Percentiles rank a stretch among this genome's conserved stretches.
These are phyloP conservation scores for Stygiomarasmius scandens DNA, from an alignment of 1,284 basidiomycete genomes.

Conservation along the genomic window DNA sequence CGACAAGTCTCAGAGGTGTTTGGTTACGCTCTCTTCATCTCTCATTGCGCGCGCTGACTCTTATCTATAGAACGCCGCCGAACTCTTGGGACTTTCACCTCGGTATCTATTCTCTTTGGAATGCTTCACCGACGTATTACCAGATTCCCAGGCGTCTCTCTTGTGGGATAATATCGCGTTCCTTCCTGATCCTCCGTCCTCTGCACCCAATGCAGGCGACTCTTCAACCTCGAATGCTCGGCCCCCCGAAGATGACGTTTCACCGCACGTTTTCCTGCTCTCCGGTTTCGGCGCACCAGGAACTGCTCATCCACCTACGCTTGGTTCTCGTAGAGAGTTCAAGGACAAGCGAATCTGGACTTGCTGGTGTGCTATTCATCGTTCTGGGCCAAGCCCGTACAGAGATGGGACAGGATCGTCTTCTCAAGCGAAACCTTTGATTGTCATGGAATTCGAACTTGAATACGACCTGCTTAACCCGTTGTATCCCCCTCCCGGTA, in stretches of 20 bases:
- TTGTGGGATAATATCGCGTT: conserved; percentile 83
- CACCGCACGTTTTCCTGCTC: conserved; percentile 74
- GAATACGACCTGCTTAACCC: conserved; percentile 78
- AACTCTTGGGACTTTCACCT: conserved; percentile 76
- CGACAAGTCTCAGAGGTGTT: conserved; percentile 83
- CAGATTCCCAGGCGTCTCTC: conserved; percentile 69
- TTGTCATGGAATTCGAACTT: conserved; percentile 85
- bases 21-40: background rate
- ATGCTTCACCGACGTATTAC: conserved; percentile 77
- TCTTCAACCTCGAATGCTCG: conserved; percentile 25
- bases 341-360: conserved; percentile 63
- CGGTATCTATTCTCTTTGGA: conserved; percentile 77
- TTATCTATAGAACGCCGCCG: conserved; percentile 58
- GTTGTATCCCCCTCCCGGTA: conserved; percentile 51
- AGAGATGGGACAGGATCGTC: conserved; percentile 9
- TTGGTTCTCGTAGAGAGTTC: conserved; percentile 27
- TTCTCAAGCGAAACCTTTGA: conserved; percentile 27
- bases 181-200: conserved; percentile 46
- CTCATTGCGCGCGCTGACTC: background rate
- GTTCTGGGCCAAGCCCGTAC: conserved; percentile 41
- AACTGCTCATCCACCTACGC: conserved; percentile 35
- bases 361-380: conserved; percentile 85
- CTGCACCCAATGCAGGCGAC: no score
- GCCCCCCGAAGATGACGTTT: conserved; percentile 47
- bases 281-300: conserved; percentile 74